Conservation (phyloP, 805 yeast species). For the Pichia rugopelliculosa region DNA sequence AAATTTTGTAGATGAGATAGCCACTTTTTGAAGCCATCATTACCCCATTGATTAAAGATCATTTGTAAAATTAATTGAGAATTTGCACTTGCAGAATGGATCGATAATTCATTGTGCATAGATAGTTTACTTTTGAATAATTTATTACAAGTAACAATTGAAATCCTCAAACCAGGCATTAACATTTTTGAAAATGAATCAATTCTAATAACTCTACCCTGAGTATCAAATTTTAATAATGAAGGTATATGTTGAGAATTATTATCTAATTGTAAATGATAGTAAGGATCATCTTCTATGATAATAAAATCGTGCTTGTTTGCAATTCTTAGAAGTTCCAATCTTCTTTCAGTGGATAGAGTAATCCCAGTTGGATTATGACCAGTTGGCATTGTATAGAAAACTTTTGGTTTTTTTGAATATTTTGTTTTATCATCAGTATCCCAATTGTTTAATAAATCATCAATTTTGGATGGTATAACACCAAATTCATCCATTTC, state of each 20-base stretch:
- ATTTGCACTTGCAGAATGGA: conserved; percentile 70
- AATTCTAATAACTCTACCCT: conserved; percentile 70
- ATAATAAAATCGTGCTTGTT: conserved; percentile 62
- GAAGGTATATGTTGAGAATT: conserved; percentile 49
- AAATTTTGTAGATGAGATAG: conserved; percentile 50
- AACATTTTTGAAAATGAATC: conserved; percentile 75
- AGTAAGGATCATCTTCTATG: conserved; percentile 84
- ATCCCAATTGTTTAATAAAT: conserved; percentile 61
- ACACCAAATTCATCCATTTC: conserved; percentile 76
- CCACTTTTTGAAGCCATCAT: conserved; percentile 66
- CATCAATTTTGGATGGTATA: conserved; percentile 60
- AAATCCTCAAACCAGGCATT: conserved; percentile 71
- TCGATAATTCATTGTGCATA: conserved; percentile 59
- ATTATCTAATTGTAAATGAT: conserved; percentile 56
- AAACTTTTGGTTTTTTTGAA: conserved; percentile 42
- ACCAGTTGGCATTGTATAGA: conserved; percentile 72
- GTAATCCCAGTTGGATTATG: conserved; percentile 82
- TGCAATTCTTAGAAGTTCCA: conserved; percentile 50
- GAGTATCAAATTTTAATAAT: conserved; percentile 60
- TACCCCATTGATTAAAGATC: conserved; percentile 52
- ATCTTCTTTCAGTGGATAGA: conserved; percentile 49
- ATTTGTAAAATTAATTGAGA: conserved; percentile 55
- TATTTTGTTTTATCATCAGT: conserved; percentile 33
- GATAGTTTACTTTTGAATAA: conserved; percentile 43
- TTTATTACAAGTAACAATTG: conserved; percentile 66